Evolutionary conservation across 768 basidiomycete genomes (phyloP).

Genomic region (Trametes cubensis): DNA sequence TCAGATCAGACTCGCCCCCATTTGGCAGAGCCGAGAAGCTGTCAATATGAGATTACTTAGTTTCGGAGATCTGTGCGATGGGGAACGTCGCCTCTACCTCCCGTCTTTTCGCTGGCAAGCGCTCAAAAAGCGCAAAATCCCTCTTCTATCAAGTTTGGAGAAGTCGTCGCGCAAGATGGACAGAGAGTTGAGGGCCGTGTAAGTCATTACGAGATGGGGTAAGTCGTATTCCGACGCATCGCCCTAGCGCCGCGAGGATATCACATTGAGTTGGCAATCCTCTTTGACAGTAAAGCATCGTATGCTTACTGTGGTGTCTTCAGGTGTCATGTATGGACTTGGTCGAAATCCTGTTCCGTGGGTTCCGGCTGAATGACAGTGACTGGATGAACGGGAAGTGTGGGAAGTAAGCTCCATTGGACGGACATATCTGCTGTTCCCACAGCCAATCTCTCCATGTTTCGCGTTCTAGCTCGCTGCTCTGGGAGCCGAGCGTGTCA

Average conservation of each 20-base stretch:
- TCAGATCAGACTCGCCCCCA: conserved; percentile 73
- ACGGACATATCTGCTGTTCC: conserved; percentile 75
- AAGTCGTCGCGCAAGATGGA: conserved; percentile 89
- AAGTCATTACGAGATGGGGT: conserved; percentile 91
- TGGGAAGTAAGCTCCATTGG: background rate
- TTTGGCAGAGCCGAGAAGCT: conserved; percentile 77
- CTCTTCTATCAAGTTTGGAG: conserved; percentile 63
- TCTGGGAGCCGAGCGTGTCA: conserved; percentile 49
- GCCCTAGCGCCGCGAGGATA: conserved; percentile 25
- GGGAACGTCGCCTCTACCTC: conserved; percentile 53
- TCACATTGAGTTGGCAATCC: background rate
- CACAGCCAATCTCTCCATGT: conserved; percentile 87
- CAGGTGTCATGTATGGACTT: conserved; percentile 67
- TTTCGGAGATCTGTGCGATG: conserved; percentile 1
- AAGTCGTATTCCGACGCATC: conserved; percentile 57
- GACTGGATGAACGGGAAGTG: conserved; percentile 1
- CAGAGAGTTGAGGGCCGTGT: conserved; percentile 83
- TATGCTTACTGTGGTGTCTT: conserved; percentile 14
- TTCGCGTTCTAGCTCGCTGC: conserved; percentile 53
- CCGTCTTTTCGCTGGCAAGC: conserved; percentile 81
- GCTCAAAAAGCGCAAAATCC: conserved; percentile 66
- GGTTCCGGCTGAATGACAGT: conserved; percentile 48
- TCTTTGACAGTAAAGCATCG: background rate
- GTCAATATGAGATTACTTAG: conserved; percentile 9
- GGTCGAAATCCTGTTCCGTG: conserved; percentile 75